Evolutionary conservation across 2,329 filamentous ascomycete species (phyloP).

Genomic region (Botryotinia calthae): DNA sequence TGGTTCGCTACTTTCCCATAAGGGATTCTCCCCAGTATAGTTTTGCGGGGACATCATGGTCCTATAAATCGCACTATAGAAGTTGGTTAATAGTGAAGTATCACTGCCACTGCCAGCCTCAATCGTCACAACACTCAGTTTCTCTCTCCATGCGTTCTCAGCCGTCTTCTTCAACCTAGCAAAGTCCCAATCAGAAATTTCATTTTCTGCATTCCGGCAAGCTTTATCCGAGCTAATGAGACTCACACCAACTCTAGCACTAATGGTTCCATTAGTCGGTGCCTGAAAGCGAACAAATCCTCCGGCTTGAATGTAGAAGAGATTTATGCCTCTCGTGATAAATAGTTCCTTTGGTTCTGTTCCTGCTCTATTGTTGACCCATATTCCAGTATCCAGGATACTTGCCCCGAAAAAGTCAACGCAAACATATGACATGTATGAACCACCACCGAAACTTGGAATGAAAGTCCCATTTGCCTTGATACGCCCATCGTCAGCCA

Average conservation of each 20-base stretch:
- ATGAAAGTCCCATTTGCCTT: conserved; percentile 59
- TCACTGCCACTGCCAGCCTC: conserved; percentile 50
- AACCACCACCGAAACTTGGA: conserved; percentile 63
- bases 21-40: conserved; percentile 69
- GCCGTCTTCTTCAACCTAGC: conserved; percentile 51
- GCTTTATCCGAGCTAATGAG: conserved; percentile 65
- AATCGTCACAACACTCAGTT: conserved; percentile 57
- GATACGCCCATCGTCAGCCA: conserved; percentile 59
- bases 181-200: conserved; percentile 68
- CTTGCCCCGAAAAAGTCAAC: conserved; percentile 61
- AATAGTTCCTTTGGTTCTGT: conserved; percentile 46
- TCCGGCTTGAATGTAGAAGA: conserved; percentile 55
- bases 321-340: conserved; percentile 51
- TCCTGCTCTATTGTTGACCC: conserved; percentile 54
- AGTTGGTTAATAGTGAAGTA: conserved; percentile 52
- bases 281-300: conserved; percentile 60
- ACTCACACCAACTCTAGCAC: conserved; percentile 65
- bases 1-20: conserved; percentile 63
- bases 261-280: conserved; percentile 47
- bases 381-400: conserved; percentile 60
- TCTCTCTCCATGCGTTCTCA: conserved; percentile 57
- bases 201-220: conserved; percentile 63
- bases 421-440: conserved; percentile 61
- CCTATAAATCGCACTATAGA: conserved; percentile 69
- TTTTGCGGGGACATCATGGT: conserved; percentile 70